Evolutionary conservation across 768 basidiomycete genomes (phyloP).

Genomic region (Fomitopsis serialis): DNA sequence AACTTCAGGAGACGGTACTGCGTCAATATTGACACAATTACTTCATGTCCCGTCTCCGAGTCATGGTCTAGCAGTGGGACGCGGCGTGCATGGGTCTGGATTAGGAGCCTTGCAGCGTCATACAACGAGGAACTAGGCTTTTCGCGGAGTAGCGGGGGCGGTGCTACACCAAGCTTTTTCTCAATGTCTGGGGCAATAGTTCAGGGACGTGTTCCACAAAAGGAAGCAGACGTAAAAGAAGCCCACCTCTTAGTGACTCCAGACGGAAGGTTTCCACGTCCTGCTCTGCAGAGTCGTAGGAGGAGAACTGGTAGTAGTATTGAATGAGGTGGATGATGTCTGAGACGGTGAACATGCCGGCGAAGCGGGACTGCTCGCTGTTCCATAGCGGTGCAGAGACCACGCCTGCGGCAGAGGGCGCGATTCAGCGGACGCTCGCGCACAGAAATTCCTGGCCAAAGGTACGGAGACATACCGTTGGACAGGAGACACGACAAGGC

Average conservation of each 20-base stretch:
- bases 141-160: slow-evolving; percentile 85
- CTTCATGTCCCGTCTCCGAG: slow-evolving; percentile 89
- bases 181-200: slow-evolving; percentile 71
- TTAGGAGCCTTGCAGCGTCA: slow-evolving; percentile 85
- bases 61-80: slow-evolving; percentile 92
- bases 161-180: slow-evolving; percentile 83
- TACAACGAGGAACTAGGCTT: slow-evolving; percentile 85
- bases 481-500: slow-evolving; percentile 81
- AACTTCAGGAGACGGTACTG: slow-evolving; percentile 98
- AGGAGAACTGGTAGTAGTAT: slow-evolving; percentile 87
- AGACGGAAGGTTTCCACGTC: slow-evolving; percentile 93
- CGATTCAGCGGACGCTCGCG: neutral
- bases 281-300: slow-evolving; percentile 77
- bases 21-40: slow-evolving; percentile 92
- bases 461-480: slow-evolving; percentile 50
- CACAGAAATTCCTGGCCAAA: neutral
- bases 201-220: neutral
- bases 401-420: slow-evolving; percentile 54
- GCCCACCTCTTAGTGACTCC: slow-evolving; percentile 80
- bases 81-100: slow-evolving; percentile 92
- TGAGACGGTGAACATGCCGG: slow-evolving; percentile 98
- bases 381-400: slow-evolving; percentile 99
- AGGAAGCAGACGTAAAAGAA: slow-evolving; percentile 5
- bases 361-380: slow-evolving; percentile 87
- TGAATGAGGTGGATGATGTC: slow-evolving; percentile 99